A percentile compares a stretch with the other conserved stretches of the same genome.
Evolutionary conservation across 768 basidiomycete species (phyloP).

Genomic region (Russula brevipes): DNA sequence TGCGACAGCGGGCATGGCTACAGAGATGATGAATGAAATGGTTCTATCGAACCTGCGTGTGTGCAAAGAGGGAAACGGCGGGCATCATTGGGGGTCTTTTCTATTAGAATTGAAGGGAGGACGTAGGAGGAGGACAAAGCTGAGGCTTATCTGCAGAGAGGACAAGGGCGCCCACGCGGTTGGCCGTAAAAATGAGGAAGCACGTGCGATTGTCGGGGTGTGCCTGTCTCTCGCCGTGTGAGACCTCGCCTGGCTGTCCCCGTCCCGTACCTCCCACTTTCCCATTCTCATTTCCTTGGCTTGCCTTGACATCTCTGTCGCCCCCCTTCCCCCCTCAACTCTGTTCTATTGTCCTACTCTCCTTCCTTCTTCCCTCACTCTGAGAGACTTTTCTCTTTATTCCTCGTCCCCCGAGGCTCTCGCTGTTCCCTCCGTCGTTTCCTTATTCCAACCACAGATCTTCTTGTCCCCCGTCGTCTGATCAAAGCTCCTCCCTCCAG

Average conservation of each 20-base stretch:
- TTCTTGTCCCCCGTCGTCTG: constrained; percentile 1
- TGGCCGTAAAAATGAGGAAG: background rate
- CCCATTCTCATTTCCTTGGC: background rate
- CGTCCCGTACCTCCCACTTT: background rate
- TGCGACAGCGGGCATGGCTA: background rate
- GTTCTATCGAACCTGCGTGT: background rate
- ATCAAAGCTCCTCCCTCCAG: constrained; percentile 10
- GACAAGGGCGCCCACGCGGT: background rate
- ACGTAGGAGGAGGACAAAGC: too few species aligned
- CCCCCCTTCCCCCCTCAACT: background rate
- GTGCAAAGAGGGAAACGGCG: background rate
- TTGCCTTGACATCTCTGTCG: background rate
- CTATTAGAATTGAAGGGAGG: too few species aligned
- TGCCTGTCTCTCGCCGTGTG: background rate
- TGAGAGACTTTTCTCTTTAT: background rate
- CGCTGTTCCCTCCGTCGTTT: constrained; percentile 2
- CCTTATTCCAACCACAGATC: constrained; percentile 9
- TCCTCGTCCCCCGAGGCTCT: background rate
- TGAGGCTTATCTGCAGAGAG: too few species aligned
- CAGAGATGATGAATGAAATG: constrained; percentile 1
- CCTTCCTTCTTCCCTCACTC: background rate
- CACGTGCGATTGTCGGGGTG: constrained; percentile 1
- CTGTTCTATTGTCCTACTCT: background rate
- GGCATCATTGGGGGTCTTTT: too few species aligned
- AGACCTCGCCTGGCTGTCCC: background rate